phyloP scores from a whole-genome alignment of 1,284 basidiomycete genomes.

The Agaricales sp. region DNA sequence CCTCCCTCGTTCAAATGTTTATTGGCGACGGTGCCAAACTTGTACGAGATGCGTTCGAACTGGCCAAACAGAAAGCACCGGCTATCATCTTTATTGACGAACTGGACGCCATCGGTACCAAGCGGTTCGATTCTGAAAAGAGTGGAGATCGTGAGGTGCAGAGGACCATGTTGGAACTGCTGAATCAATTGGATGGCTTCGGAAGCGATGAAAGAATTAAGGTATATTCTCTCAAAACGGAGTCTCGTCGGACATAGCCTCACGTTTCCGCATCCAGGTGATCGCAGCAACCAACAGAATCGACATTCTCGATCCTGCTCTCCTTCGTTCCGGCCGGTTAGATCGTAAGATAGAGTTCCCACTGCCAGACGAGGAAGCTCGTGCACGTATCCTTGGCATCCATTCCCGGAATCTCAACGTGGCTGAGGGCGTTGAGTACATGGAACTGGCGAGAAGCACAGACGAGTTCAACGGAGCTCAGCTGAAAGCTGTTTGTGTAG shows the following conservation, averaged over 20 bases:
- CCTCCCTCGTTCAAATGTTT: conserved; percentile 98
- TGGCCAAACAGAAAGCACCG: conserved; percentile 95
- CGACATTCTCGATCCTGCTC: conserved; percentile 95
- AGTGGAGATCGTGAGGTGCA: conserved; percentile 99
- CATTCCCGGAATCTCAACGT: conserved; percentile 94
- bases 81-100: conserved; percentile 99
- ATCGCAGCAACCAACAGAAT: conserved; percentile 99
- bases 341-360: conserved; percentile 96
- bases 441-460: conserved; percentile 83
- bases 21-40: conserved; percentile 98
- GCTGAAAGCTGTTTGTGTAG: conserved; percentile 90
- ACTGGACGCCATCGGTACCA: conserved; percentile 94
- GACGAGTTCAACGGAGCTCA: conserved; percentile 99
- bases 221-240: conserved; percentile 30
- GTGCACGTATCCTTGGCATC: conserved; percentile 93
- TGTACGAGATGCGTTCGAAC: conserved; percentile 95
- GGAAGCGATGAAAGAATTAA: conserved; percentile 96
- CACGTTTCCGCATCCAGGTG: conserved; percentile 45
- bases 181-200: conserved; percentile 98
- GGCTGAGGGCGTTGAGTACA: conserved; percentile 78
- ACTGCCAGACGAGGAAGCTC: conserved; percentile 88
- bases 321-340: conserved; percentile 94
- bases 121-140: conserved; percentile 95
- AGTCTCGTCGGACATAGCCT: conserved; percentile 3
- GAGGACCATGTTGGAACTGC: conserved; percentile 97